Evolutionary conservation across 768 basidiomycete species (phyloP).

Genomic region (Agaricus bisporus): DNA sequence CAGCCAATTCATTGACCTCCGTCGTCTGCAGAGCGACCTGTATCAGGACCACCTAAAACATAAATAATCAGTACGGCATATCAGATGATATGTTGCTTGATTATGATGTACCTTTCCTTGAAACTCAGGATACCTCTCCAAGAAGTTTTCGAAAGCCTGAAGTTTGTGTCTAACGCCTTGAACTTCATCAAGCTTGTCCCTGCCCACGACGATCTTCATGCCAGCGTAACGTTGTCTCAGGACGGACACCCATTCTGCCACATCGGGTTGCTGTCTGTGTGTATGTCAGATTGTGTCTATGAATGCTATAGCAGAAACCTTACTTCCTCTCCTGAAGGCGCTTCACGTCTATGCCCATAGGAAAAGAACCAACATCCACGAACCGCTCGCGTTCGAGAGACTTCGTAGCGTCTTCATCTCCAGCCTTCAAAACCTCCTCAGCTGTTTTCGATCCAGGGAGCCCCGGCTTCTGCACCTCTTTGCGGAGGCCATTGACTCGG

Average conservation of each 20-base stretch:
- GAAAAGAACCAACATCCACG: constrained; percentile 84
- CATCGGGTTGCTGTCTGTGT: constrained; percentile 64
- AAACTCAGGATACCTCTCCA: constrained; percentile 74
- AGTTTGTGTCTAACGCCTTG: constrained; percentile 85
- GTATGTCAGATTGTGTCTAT: not conserved
- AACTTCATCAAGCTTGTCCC: constrained; percentile 86
- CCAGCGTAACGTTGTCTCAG: constrained; percentile 80
- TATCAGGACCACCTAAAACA: constrained; percentile 62
- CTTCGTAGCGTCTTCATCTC: constrained; percentile 21
- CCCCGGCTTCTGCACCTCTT: constrained; percentile 3
- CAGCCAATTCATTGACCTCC: constrained; percentile 66
- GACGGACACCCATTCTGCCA: constrained; percentile 74
- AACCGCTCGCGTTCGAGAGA: constrained; percentile 46
- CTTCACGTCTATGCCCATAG: constrained; percentile 83
- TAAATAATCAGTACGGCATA: not conserved
- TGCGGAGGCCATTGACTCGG: constrained; percentile 10
- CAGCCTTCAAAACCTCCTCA: constrained; percentile 5
- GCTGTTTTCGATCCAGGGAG: not conserved
- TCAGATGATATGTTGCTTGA: not conserved
- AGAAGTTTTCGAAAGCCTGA: constrained; percentile 75
- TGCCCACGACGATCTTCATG: constrained; percentile 81
- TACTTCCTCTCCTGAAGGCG: constrained; percentile 63
- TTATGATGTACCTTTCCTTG: constrained; percentile 52
- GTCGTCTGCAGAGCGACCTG: constrained; percentile 86
- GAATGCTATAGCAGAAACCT: constrained; percentile 4